Base-by-base conservation (phyloP, 345 rosid genomes). In the Kernera saxatilis region DNA sequence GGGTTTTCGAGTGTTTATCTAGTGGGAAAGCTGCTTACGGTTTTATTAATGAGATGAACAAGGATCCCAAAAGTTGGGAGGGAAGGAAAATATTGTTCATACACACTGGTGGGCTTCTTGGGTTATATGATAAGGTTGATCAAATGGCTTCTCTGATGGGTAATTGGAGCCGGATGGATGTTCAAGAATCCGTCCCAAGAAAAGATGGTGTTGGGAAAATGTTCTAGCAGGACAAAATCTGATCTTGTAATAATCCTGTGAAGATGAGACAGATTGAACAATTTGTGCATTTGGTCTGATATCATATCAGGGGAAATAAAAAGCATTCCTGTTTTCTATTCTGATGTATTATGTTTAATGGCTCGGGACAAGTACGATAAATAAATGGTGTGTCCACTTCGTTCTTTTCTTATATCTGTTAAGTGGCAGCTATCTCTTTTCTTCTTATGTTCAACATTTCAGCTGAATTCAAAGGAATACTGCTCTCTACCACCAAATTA, bases 21-120 rank as follows among this genome's bases (percentile, higher is more conserved):
- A 90, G 98, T 49, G 98, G 98, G 49, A 93, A 93, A 84, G 95
- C 97, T 83, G 90, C 70, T 3, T 93, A 85, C 15, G 81, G 86
- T 57, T 78, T 91, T 95, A 43, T 87, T 82, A 85, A 83, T 57
- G 97, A 87, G 72, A 93, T 89, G 88, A 76, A 63, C 17, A 86
- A 85, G 64, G 86, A 89, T 80, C 93, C 94, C 23, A 78, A 71
- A 71, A 82, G 71, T 21, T 91, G 94, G 97, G 94, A 91, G 60
- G 96, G 94, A 54, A 85, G 85, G 71, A 91, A 84, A 76, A 73
- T 93, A 54, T 84, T 87, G 58, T 89, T 93, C 76, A 73, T 93
- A 71, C 96, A 93, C 82, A 91, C 96, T 0, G 93, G 97, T 13
- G 96, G 98, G 11, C 88, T 87, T 29, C 87, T 91, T 1, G 95